Percentiles rank a stretch among this genome's conserved stretches.
Conservation (phyloP, 441 rosid genomes). For the Dalechampia spathulata region DNA sequence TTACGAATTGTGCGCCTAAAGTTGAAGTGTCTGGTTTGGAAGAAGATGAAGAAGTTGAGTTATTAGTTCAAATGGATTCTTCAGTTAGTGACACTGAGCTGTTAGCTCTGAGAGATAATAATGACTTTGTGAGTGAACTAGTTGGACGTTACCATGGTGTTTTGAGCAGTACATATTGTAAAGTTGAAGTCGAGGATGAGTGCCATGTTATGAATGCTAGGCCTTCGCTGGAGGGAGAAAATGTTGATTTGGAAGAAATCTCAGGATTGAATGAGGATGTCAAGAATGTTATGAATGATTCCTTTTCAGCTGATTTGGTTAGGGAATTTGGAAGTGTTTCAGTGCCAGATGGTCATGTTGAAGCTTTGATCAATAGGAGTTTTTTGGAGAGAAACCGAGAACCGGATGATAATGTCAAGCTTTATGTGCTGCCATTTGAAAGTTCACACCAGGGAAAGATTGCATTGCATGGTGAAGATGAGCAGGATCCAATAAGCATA, state of each 20-base stretch:
- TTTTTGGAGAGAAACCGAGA: constrained; percentile 1
- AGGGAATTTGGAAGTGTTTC: neutral
- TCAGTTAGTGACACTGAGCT: neutral
- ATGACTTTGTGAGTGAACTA: neutral
- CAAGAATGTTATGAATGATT: constrained; percentile 14
- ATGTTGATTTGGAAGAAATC: constrained; percentile 4
- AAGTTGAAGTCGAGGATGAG: neutral
- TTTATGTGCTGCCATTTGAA: constrained; percentile 8
- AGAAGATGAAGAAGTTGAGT: constrained; percentile 19
- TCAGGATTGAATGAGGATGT: constrained; percentile 15
- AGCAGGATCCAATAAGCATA: neutral
- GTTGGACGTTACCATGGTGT: constrained; percentile 2
- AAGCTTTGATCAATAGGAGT: constrained; percentile 14
- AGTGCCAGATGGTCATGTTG: constrained; percentile 7
- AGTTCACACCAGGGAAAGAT: constrained; percentile 7
- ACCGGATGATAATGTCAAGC: constrained; percentile 17
- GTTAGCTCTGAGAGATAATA: neutral
- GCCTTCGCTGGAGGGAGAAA: constrained; percentile 13
- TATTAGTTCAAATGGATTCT: neutral
- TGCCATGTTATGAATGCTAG: constrained; percentile 4
- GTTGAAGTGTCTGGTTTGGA: constrained; percentile 20
- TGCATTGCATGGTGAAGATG: constrained; percentile 9
- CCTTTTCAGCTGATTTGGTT: neutral
- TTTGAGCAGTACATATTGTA: constrained; percentile 3
- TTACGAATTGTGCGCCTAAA: constrained; percentile 21